Conservation (phyloP, 2,329 filamentous ascomycete genomes). For the Hymenoscyphus repandus region DNA sequence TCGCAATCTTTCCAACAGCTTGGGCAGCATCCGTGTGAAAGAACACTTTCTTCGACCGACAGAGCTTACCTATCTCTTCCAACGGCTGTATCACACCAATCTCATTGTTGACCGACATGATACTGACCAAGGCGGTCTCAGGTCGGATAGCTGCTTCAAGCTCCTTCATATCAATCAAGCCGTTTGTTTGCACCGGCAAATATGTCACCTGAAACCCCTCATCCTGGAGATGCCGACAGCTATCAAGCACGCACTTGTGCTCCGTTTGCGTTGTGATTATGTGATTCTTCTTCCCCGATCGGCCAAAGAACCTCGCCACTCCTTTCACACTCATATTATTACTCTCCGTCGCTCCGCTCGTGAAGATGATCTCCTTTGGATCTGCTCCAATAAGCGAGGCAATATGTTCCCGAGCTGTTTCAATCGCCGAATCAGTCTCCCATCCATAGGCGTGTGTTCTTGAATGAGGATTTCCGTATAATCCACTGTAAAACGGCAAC, state of each 20-base stretch:
- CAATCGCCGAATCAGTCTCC: slow-evolving; percentile 93
- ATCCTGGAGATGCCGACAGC: slow-evolving; percentile 92
- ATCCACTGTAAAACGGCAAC: slow-evolving; percentile 87
- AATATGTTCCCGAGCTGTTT: slow-evolving; percentile 77
- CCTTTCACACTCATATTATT: slow-evolving; percentile 99
- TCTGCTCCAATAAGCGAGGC: slow-evolving; percentile 88
- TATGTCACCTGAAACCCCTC: slow-evolving; percentile 98
- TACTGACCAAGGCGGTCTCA: slow-evolving; percentile 86
- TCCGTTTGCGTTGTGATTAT: slow-evolving; percentile 97
- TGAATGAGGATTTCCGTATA: slow-evolving; percentile 96
- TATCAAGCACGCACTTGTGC: slow-evolving; percentile 98
- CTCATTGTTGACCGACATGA: slow-evolving; percentile 99
- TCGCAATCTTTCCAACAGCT: slow-evolving; percentile 95
- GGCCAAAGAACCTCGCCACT: slow-evolving; percentile 90
- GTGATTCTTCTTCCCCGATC: slow-evolving; percentile 94
- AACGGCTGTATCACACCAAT: slow-evolving; percentile 98
- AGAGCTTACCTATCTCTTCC: slow-evolving; percentile 87
- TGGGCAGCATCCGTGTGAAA: slow-evolving; percentile 98
- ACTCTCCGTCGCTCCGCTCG: slow-evolving; percentile 94
- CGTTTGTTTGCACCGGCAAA: slow-evolving; percentile 79
- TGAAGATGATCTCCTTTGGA: slow-evolving; percentile 98
- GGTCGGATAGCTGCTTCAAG: slow-evolving; percentile 85
- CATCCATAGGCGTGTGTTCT: slow-evolving; percentile 97
- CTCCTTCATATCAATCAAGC: slow-evolving; percentile 77
- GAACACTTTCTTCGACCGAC: slow-evolving; percentile 87